Base-by-base conservation (phyloP, 371 early-diverging fungal species). In the Mortierella sp. region DNA sequence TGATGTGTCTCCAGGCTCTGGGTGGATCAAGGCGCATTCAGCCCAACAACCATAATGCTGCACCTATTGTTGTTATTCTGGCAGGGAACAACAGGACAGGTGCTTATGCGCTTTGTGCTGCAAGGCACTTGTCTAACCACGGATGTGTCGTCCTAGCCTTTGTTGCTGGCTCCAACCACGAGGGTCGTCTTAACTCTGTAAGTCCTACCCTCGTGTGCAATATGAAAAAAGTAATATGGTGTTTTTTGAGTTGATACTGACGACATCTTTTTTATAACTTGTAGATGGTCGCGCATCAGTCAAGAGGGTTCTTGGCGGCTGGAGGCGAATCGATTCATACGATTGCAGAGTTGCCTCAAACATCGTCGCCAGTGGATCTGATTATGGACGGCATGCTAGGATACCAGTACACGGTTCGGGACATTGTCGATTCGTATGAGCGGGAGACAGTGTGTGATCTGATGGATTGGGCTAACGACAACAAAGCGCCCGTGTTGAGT, bases 351-450 rank as follows among this genome's bases (percentile, higher is more conserved):
- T 76, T 92, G 9, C 91, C 91, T 11, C 86, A 90, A 50, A 74
- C 86, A 4, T 87, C 89, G 7, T 88, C 86, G 8, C 94, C 94
- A 13, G 93, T 95, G 11, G 96, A 96, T 79, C 70, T 95, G 19
- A 94, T 96, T 71, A 88, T 96, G 61, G 96, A 96, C 81, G 93
- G 90, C 0, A 77, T 96, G 67, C 82, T 95, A 50, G 95, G 95
- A 2, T 84, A 89, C 22, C 89, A 92, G 53, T 88, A 89, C 14
- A 87, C 89, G 8, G 77, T 95, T 41, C 74, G 88, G 9, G 93
- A 94, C 67, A 74, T 92, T 22, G 79, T 86, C 14, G 88, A 87
- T 52, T 92, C 93, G 37, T 48, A 77, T 9, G 90, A 91, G 48
- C 88, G 89, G 9, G 41, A 86, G 71, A 73, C 87, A 64, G 82